Evolutionary conservation across 1,284 basidiomycete genomes (phyloP).

Genomic region (Leccinum griseonigrum): DNA sequence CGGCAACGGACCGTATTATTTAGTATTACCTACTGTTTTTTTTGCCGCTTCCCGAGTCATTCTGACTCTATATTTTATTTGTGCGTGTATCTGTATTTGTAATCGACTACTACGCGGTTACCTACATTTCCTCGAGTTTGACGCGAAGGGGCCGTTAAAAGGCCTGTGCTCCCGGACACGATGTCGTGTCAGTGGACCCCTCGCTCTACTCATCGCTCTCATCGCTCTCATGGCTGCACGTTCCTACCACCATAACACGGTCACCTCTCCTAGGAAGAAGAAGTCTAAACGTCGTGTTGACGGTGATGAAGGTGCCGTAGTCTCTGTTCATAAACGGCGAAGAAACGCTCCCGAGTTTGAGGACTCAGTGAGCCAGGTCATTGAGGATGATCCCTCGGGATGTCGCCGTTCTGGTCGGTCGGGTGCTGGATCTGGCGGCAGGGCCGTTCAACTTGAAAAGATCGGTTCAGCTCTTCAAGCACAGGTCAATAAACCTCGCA

Average conservation of each 20-base stretch:
- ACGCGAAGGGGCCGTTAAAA: too few species aligned
- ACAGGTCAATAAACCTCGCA: background rate
- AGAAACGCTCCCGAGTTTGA: background rate
- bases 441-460: background rate
- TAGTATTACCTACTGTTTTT: too few species aligned
- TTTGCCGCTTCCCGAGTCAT: too few species aligned
- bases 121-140: background rate
- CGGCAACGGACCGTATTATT: too few species aligned
- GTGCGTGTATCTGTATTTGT: too few species aligned
- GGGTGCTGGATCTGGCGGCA: slow-evolving; percentile 1
- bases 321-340: too few species aligned
- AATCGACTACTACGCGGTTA: too few species aligned
- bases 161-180: too few species aligned
- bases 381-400: background rate
- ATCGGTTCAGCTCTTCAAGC: background rate
- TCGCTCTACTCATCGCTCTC: background rate
- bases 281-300: background rate
- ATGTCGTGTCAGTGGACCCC: background rate
- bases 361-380: background rate
- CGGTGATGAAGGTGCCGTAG: background rate
- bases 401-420: background rate
- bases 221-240: background rate
- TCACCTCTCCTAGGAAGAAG: background rate
- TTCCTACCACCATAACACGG: background rate
- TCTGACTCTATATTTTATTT: too few species aligned